Percentiles rank a stretch among this genome's conserved stretches.
These are phyloP conservation scores for Quercus engelmannii DNA, from an alignment of 306 rosid genomes.

Conservation along the genomic window DNA sequence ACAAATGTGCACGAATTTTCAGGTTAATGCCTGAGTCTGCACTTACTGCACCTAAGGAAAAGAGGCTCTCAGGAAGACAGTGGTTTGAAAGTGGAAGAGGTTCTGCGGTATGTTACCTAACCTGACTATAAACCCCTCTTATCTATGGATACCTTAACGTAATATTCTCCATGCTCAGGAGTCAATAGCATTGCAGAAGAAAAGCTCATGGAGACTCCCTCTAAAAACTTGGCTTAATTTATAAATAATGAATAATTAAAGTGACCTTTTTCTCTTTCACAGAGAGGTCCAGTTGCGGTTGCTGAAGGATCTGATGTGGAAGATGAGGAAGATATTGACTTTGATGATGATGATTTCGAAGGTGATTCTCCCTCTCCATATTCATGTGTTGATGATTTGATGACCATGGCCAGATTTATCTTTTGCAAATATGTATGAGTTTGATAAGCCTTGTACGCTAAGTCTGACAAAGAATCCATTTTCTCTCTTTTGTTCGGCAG, in stretches of 20 bases:
- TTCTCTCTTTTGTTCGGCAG: slow-evolving; percentile 39
- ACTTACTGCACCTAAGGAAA: slow-evolving; percentile 85
- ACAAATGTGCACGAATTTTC: slow-evolving; percentile 25
- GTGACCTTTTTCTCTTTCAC: slow-evolving; percentile 10
- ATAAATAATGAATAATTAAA: background rate
- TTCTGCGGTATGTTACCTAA: slow-evolving; percentile 38
- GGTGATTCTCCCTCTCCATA: slow-evolving; percentile 37
- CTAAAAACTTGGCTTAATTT: background rate
- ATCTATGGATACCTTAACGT: slow-evolving; percentile 4
- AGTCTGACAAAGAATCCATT: slow-evolving; percentile 8
- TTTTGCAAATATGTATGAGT: background rate
- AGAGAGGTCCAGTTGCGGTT: slow-evolving; percentile 69
- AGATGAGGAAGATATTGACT: slow-evolving; percentile 78
- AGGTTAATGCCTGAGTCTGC: slow-evolving; percentile 98
- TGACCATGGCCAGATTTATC: background rate
- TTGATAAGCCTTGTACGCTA: background rate
- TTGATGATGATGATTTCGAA: slow-evolving; percentile 91
- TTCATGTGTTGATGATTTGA: background rate
- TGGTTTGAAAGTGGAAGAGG: slow-evolving; percentile 97
- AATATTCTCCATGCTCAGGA: background rate
- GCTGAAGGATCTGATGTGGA: slow-evolving; percentile 71
- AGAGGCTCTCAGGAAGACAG: slow-evolving; percentile 89
- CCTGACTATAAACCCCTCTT: slow-evolving; percentile 3
- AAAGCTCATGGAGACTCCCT: background rate
- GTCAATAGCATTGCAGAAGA: background rate